Evolutionary conservation across 2,329 filamentous ascomycete species (phyloP), one percentile per base, ranked within the genome.

Genomic region (Colletotrichum truncatum): DNA sequence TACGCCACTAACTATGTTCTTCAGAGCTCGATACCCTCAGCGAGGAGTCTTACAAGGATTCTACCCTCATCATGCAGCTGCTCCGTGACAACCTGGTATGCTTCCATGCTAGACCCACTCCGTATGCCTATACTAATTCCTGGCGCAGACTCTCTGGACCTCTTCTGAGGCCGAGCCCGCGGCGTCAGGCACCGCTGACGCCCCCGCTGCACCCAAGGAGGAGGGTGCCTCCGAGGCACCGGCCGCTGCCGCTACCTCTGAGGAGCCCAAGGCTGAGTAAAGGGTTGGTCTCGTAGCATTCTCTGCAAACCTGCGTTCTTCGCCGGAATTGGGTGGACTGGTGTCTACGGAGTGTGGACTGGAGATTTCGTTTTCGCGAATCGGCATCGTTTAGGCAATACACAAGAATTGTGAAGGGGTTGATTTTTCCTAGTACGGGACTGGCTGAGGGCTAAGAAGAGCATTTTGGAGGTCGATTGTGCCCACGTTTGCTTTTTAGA

Each of bases 31-130:
- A 98, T 82, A 97, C 94, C 73, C 87, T 98, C 73, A 97, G 93
- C 80, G 94, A 98, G 89, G 94, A 98, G 88, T 97, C 93, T 89
- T 98, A 98, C 92, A 97, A 97, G 90, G 94, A 98, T 86, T 97
- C 93, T 48, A 98, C 94, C 70, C 90, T 98, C 76, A 98, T 98
- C 85, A 98, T 98, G 94, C 94, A 98, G 87, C 92, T 98, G 69
- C 91, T 98, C 79, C 92, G 94, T 80, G 94, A 98, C 86, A 98
- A 98, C 89, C 81, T 98, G 80, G 93, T 97, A 87, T 72, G 88
- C 28, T 28, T 6, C 16, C 2, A 3, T 11, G 26, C 30, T 4
- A 54, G 10, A 3, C n/a, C 10, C 12, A 34, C 7, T 4, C 12
- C 54, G 43, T 18, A 32, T 14, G 30, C 8, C 36, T 8, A 54